Evolutionary conservation across 768 basidiomycete genomes (phyloP).

Genomic region (Kwoniella pini): DNA sequence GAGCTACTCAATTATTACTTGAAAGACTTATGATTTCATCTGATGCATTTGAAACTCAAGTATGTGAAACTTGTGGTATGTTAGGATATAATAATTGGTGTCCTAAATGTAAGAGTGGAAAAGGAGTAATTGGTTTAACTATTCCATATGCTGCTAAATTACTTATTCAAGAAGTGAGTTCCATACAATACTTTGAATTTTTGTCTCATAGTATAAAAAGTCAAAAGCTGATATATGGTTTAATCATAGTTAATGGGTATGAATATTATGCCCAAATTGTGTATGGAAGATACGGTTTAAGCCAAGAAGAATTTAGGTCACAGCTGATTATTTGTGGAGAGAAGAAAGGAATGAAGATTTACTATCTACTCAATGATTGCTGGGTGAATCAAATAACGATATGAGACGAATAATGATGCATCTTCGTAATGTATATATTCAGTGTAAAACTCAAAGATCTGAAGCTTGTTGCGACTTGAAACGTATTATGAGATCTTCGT

Average conservation of each 20-base stretch:
- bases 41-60: constrained; percentile 95
- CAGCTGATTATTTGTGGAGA: too few species aligned
- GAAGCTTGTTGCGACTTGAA: too few species aligned
- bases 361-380: too few species aligned
- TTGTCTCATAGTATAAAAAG: too few species aligned
- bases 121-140: constrained; percentile 90
- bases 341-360: too few species aligned
- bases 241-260: constrained; percentile 83
- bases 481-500: too few species aligned
- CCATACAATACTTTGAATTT: too few species aligned
- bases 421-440: too few species aligned
- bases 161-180: constrained; percentile 55
- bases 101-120: constrained; percentile 96
- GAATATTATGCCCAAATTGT: constrained; percentile 88
- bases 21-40: constrained; percentile 99
- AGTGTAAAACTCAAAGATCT: too few species aligned
- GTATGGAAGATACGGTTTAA: constrained; percentile 70
- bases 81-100: constrained; percentile 83
- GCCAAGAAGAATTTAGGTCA: background rate
- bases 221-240: background rate
- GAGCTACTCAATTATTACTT: constrained; percentile 93
- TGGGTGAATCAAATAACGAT: too few species aligned
- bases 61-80: constrained; percentile 89
- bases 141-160: constrained; percentile 94
- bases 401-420: too few species aligned